Conservation (phyloP, 192 early-diverging fungal genomes). For the Haplosporangium gracile region DNA sequence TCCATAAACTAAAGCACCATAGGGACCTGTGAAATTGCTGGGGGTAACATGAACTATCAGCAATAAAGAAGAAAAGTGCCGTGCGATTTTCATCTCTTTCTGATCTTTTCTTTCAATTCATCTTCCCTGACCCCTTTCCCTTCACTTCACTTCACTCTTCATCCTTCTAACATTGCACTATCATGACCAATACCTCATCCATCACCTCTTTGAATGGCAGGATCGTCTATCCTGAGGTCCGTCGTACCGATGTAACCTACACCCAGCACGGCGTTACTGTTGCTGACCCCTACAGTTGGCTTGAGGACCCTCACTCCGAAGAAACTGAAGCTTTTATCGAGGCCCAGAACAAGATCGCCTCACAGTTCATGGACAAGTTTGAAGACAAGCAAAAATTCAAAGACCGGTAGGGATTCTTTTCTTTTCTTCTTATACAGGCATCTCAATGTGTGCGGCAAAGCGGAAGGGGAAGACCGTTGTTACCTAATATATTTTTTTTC, state of each 20-base stretch:
- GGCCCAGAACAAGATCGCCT: conserved; percentile 66
- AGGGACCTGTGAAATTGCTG: no score
- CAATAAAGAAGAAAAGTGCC: no score
- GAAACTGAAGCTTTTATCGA: conserved; percentile 75
- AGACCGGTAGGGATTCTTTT: conserved; percentile 29
- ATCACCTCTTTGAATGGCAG: conserved; percentile 29
- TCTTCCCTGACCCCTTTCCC: no score
- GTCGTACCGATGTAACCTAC: conserved; percentile 61
- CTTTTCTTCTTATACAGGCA: not conserved
- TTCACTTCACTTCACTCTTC: no score
- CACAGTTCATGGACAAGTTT: conserved; percentile 62
- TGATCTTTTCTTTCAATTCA: no score
- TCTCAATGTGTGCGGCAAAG: no score
- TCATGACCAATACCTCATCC: no score
- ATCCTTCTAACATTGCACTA: no score
- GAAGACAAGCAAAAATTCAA: conserved; percentile 46
- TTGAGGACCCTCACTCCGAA: conserved; percentile 73
- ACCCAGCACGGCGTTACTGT: conserved; percentile 54
- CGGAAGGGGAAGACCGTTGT: no score
- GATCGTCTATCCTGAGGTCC: conserved; percentile 62
- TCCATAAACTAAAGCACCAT: no score
- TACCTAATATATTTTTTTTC: conserved; percentile 1
- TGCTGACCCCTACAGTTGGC: conserved; percentile 72
- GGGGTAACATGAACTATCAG: no score
- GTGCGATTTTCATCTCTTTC: no score